Conservation (phyloP, 2,329 filamentous ascomycete genomes). For the Hypoxylon sp. region DNA sequence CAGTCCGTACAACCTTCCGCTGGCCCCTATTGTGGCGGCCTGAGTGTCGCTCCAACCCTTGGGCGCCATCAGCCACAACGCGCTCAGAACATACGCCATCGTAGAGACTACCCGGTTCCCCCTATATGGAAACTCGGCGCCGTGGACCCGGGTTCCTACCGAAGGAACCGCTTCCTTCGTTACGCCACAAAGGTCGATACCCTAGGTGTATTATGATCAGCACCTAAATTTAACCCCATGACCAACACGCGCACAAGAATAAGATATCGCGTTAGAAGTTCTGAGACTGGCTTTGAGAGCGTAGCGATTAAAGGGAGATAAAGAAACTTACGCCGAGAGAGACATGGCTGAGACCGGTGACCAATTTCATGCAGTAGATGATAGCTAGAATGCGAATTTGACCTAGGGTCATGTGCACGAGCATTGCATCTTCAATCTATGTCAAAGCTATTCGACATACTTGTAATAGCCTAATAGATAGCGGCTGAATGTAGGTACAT, state of each 20-base stretch:
- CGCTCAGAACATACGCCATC: background rate
- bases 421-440: background rate
- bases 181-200: too few relatives aligned
- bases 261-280: too few relatives aligned
- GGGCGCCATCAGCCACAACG: background rate
- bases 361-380: too few relatives aligned
- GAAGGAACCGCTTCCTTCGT: too few relatives aligned
- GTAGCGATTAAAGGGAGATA: too few relatives aligned
- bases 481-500: background rate
- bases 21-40: background rate
- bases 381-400: too few relatives aligned
- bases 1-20: background rate
- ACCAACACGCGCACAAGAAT: too few relatives aligned
- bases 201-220: too few relatives aligned
- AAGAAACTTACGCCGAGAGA: too few relatives aligned
- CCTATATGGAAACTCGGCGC: background rate
- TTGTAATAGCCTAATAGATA: background rate
- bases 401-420: background rate
- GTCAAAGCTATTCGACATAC: background rate
- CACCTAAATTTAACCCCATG: too few relatives aligned
- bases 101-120: background rate
- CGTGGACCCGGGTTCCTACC: background rate
- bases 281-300: too few relatives aligned
- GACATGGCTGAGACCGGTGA: too few relatives aligned
- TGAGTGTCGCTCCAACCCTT: background rate